A percentile compares a stretch with the other conserved stretches of the same genome.
Conservation (phyloP, 495 filamentous ascomycete genomes). For the Penicillium pancosmium region DNA sequence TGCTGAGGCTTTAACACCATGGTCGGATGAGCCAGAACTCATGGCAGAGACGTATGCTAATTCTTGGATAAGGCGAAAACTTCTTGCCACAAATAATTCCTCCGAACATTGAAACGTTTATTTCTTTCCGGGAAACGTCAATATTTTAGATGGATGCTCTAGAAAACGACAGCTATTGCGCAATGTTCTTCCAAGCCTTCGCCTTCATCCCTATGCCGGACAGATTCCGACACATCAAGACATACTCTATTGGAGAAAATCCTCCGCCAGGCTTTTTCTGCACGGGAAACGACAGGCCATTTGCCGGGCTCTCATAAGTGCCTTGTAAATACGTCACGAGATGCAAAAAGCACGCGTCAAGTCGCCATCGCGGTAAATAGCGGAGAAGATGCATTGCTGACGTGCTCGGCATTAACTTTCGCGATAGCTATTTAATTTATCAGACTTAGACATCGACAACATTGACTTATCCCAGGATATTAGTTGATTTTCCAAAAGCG, state of each 20-base stretch:
- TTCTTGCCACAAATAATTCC: too few species aligned
- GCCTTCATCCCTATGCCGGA: conserved; percentile 6
- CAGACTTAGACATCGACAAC: background rate
- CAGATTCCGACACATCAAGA: background rate
- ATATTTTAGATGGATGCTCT: background rate
- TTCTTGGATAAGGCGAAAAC: too few species aligned
- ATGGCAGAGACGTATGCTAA: background rate
- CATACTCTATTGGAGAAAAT: background rate
- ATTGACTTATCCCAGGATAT: background rate
- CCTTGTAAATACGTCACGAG: background rate
- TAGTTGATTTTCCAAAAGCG: background rate
- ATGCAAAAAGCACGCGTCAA: conserved; percentile 15
- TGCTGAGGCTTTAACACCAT: background rate
- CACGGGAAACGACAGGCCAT: background rate
- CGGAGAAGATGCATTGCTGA: conserved; percentile 26
- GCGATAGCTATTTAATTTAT: background rate
- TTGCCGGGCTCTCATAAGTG: background rate
- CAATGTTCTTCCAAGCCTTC: conserved; percentile 14
- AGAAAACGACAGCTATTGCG: conserved; percentile 13
- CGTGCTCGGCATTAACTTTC: conserved; percentile 22
- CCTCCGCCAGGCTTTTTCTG: background rate
- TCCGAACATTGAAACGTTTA: background rate
- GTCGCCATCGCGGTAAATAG: conserved; percentile 21
- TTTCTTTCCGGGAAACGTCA: background rate
- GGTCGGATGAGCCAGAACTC: background rate